Evolutionary conservation across 805 yeast species (phyloP), one percentile per base, ranked within the genome.

Genomic region (Lachancea dasiensis): DNA sequence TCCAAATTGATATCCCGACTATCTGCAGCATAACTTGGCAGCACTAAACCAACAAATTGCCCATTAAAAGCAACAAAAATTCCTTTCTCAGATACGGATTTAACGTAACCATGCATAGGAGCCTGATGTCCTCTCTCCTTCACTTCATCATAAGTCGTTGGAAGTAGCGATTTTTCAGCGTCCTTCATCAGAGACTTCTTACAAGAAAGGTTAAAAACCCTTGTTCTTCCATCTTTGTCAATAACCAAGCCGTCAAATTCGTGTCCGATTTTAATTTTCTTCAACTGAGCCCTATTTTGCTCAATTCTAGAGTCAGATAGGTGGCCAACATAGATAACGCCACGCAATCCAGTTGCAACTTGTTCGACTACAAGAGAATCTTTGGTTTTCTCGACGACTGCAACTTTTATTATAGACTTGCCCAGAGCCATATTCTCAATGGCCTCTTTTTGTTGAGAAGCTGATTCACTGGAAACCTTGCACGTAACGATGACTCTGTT

Each of bases 41-140:
- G 72, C 3, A 86, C 82, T 46, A 90, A 70, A 36, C 97, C 97
- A 22, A 86, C 84, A 46, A 90, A 73, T 38, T 73, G 75, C 46
- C 83, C 81, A 40, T 80, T 86, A 61, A 90, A 90, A 0, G 81
- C 74, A 41, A 90, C 82, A 56, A 90, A 90, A 9, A 86, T 67
- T 47, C 97, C 97, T 55, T 72, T 71, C 31, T 70, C 72, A n/a
- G 94, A 84, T 14, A 81, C 75, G 14, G 87, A 79, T 48, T 77
- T 81, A 27, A 90, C 76, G 56, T 69, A 89, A 29, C 97, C 98
- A 40, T 74, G 71, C 36, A 85, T 60, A 20, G 65, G 51, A 17
- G 64, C 64, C 30, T 65, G 64, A 7, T 75, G 72, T 10, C 68
- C 63, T 15, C 52, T 52, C 9, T 44, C 15, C 26, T 62, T 52